These are phyloP conservation scores for Prillingera fragicola DNA, from an alignment of 1,284 basidiomycete genomes.

Conservation along the genomic window DNA sequence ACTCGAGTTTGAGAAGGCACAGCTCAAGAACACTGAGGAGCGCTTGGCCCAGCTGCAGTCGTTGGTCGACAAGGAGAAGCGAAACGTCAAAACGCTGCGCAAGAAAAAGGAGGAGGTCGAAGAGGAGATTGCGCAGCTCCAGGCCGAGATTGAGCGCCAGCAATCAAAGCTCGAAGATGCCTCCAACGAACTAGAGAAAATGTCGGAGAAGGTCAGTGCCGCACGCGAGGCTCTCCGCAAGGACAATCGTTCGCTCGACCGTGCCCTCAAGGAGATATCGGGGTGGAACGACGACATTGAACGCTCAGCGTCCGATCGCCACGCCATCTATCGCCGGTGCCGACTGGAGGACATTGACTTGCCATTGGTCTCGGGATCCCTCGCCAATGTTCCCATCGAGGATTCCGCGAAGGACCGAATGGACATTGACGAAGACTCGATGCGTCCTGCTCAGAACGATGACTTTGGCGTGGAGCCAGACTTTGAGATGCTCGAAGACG, in stretches of 20 bases:
- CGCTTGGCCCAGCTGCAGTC: conserved; percentile 59
- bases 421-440: conserved; percentile 79
- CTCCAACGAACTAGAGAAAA: conserved; percentile 53
- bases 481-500: conserved; percentile 72
- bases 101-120: conserved; percentile 58
- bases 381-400: conserved; percentile 81
- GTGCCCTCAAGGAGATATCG: conserved; percentile 83
- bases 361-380: conserved; percentile 65
- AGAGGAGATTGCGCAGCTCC: conserved; percentile 60
- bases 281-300: conserved; percentile 90
- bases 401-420: conserved; percentile 68
- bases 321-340: conserved; percentile 82
- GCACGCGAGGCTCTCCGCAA: conserved; percentile 67
- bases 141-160: conserved; percentile 58
- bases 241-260: conserved; percentile 71
- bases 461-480: conserved; percentile 90
- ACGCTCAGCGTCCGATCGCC: conserved; percentile 77
- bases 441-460: conserved; percentile 62
- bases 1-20: conserved; percentile 70
- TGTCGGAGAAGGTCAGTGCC: conserved; percentile 57
- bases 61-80: conserved; percentile 57
- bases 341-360: conserved; percentile 86
- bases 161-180: conserved; percentile 57
- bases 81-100: conserved; percentile 55
- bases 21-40: conserved; percentile 60